These are phyloP conservation scores for Pseudogymnoascus sp. DNA, from an alignment of 2,329 filamentous ascomycete genomes.

Conservation along the genomic window DNA sequence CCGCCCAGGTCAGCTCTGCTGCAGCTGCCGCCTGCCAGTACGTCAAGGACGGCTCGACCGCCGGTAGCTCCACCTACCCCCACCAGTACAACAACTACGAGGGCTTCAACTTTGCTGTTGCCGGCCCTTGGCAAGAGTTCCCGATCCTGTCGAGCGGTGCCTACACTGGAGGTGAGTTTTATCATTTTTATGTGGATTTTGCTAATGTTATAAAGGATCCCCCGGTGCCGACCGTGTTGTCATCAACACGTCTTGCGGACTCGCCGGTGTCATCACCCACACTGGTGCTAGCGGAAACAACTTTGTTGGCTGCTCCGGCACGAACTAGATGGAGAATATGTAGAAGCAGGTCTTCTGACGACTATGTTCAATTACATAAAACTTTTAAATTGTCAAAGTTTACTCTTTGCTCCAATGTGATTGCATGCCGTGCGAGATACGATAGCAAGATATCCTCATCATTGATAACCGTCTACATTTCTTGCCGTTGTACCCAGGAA, in stretches of 20 bases:
- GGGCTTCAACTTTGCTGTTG: slow-evolving; percentile 50
- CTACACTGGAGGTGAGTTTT: slow-evolving; percentile 45
- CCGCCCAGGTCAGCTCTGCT: slow-evolving; percentile 41
- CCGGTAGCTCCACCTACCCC: slow-evolving; percentile 40
- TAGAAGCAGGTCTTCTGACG: background rate
- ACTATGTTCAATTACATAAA: background rate
- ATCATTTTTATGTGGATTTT: slow-evolving; percentile 8
- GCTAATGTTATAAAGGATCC: slow-evolving; percentile 34
- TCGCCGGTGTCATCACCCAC: slow-evolving; percentile 61
- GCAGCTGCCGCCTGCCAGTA: slow-evolving; percentile 43
- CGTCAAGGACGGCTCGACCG: slow-evolving; percentile 33
- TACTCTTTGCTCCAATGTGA: no score
- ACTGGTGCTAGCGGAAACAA: slow-evolving; percentile 59
- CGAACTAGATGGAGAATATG: background rate
- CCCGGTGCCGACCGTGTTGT: slow-evolving; percentile 61
- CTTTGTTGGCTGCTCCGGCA: slow-evolving; percentile 52
- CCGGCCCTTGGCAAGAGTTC: slow-evolving; percentile 56
- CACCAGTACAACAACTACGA: slow-evolving; percentile 56
- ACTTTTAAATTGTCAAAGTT: no score
- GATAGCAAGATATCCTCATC: no score
- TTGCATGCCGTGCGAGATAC: no score
- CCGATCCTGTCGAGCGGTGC: slow-evolving; percentile 44
- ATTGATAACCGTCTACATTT: no score
- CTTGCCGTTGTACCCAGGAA: no score
- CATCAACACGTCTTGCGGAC: slow-evolving; percentile 47